phyloP scores from a whole-genome alignment of 2,329 filamentous ascomycete species.

The Aplosporella prunicola region DNA sequence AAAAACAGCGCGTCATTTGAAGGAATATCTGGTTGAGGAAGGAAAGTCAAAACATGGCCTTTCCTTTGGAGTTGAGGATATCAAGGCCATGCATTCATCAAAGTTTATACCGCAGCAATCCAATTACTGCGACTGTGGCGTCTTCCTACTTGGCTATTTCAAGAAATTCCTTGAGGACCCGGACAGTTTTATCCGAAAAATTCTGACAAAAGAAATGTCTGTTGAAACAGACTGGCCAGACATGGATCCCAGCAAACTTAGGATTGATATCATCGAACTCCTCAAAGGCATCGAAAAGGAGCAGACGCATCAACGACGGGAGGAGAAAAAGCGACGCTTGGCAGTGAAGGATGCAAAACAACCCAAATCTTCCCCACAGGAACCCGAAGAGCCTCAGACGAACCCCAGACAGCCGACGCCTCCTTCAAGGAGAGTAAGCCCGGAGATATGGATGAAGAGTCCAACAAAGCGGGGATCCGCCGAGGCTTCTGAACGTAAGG shows the following conservation, averaged over 20 bases:
- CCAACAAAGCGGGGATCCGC: too few species aligned
- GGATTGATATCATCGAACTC: constrained; percentile 55
- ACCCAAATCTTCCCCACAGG: too few species aligned
- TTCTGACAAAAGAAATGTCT: constrained; percentile 57
- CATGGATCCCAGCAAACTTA: constrained; percentile 48
- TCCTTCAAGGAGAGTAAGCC: too few species aligned
- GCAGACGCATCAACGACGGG: constrained; percentile 39
- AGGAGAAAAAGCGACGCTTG: constrained; percentile 34
- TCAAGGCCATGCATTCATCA: constrained; percentile 58
- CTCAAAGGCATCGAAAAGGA: constrained; percentile 54
- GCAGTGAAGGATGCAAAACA: too few species aligned
- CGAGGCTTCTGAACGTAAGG: too few species aligned
- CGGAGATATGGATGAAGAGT: too few species aligned
- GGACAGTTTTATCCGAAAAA: constrained; percentile 54
- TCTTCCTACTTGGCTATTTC: constrained; percentile 78
- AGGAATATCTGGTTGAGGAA: constrained; percentile 68
- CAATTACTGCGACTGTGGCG: constrained; percentile 82
- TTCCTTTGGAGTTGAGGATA: constrained; percentile 34
- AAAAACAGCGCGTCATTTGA: constrained; percentile 57
- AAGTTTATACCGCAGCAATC: constrained; percentile 64
- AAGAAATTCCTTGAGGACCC: constrained; percentile 72
- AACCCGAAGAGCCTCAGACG: too few species aligned
- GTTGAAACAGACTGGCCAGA: constrained; percentile 45
- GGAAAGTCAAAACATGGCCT: constrained; percentile 52
- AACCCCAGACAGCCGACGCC: too few species aligned